phyloP scores from a whole-genome alignment of 2,329 filamentous ascomycete species.

The Fusarium secorum region DNA sequence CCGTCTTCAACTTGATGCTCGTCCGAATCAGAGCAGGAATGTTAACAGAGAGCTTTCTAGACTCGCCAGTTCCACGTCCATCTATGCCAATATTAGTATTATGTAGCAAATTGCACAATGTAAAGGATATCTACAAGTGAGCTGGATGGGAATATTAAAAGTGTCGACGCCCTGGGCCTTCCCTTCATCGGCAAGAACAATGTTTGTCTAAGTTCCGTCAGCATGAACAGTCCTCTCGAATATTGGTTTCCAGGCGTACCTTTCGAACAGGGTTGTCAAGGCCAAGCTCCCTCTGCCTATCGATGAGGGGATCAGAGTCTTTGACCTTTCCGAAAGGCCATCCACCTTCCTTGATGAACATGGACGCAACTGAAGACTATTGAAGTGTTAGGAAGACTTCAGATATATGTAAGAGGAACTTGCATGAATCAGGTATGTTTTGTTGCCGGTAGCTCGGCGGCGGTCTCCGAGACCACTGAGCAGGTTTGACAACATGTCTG shows the following conservation, averaged over 20 bases:
- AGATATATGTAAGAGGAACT: background rate
- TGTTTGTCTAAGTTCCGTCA: constrained; percentile 36
- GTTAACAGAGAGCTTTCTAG: constrained; percentile 46
- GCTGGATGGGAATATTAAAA: constrained; percentile 42
- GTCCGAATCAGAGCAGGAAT: constrained; percentile 44
- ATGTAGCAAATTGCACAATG: background rate
- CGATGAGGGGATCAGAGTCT: constrained; percentile 44
- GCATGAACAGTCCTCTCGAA: accelerated
- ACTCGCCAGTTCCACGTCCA: constrained; percentile 45
- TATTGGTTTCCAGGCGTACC: constrained; percentile 15
- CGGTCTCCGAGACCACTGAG: constrained; percentile 47
- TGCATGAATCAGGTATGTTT: constrained; percentile 48
- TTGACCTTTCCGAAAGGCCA: constrained; percentile 45
- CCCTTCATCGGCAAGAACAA: constrained; percentile 41
- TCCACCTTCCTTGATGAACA: constrained; percentile 42
- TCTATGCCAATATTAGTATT: constrained; percentile 34
- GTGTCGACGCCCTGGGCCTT: constrained; percentile 42
- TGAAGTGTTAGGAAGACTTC: background rate
- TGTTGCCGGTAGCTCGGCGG: constrained; percentile 35
- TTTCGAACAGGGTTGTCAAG: constrained; percentile 40
- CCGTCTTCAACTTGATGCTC: constrained; percentile 40
- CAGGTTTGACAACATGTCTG: constrained; percentile 38
- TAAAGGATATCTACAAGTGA: constrained; percentile 40
- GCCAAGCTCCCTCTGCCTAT: constrained; percentile 42
- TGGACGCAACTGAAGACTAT: constrained; percentile 42